Conservation (phyloP, 140 eudicot species). For the Cichorium intybus region DNA sequence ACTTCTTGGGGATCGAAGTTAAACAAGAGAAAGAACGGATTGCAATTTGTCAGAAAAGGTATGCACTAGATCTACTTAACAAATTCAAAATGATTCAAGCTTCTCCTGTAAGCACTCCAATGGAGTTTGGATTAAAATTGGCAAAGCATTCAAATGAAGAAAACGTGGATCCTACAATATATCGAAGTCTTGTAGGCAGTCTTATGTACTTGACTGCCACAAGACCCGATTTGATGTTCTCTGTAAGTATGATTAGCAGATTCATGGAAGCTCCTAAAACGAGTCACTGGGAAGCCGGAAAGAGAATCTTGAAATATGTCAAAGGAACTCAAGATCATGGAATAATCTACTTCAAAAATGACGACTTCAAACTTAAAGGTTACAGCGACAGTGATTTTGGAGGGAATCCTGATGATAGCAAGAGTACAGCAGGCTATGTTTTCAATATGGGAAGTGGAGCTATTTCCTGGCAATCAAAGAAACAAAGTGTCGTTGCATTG, state of each 20-base stretch:
- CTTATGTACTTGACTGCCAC: neutral
- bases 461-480: neutral
- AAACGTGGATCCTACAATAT: neutral
- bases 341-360: neutral
- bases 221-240: neutral
- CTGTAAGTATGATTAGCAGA: neutral
- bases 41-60: neutral
- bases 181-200: neutral
- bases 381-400: constrained; percentile 21
- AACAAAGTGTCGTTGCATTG: neutral
- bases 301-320: neutral
- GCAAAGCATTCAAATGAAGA: neutral
- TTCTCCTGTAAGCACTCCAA: neutral
- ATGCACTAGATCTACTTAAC: neutral
- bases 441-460: neutral
- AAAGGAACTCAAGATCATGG: neutral
- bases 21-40: neutral
- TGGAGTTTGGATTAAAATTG: neutral
- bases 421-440: neutral
- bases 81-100: neutral
- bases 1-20: neutral
- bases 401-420: neutral
- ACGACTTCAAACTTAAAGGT: neutral
- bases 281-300: neutral
- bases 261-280: neutral